Base-by-base conservation (phyloP, 306 rosid genomes). In the Glycine soja region DNA sequence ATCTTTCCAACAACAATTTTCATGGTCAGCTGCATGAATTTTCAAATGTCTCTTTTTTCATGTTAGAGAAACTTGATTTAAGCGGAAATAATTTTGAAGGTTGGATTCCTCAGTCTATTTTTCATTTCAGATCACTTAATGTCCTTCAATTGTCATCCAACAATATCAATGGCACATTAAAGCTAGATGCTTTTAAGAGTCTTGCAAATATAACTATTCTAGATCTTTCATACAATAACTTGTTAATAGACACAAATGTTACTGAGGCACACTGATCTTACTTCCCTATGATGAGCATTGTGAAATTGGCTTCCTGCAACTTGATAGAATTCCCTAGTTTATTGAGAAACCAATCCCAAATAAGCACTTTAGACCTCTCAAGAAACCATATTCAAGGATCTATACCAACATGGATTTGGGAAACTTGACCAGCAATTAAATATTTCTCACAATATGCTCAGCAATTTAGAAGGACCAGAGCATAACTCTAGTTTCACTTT, bases 31-130 rank as follows among this genome's bases (percentile, higher is more conserved):
- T 42, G 9, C 46, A 42, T 42, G 46, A 42, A 42, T 42, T 42
- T 42, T 42, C 46, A 42, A 42, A 42, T 42, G 0, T 42, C 46
- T 42, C 46, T 42, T 42, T 4, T 42, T 74, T 46, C 16, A 47
- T 5, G 4, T 58, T 90, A 24, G 70, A 78, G 14, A 67, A 34
- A 0, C 80, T 89, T 18, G 91, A 82, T 75, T 84, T 91, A 74
- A 63, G 83, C 12, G 16, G 80, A 52, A 91, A 91, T 56, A 59
- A 32, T 0, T 72, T 89, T 32, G 71, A 51, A 77, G 92, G 96
- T 1, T 61, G 59, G 0, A 68, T 91, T 66, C 91, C 87, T 0
- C 0, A 0, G 24, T 80, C 77, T 6, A 40, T 87, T 67, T 82
- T 81, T 8, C 5, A 74, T 6, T 76, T 89, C 10, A n/a, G 9